Base-by-base conservation (phyloP, 805 yeast genomes). In the Danielia oregonensis region DNA sequence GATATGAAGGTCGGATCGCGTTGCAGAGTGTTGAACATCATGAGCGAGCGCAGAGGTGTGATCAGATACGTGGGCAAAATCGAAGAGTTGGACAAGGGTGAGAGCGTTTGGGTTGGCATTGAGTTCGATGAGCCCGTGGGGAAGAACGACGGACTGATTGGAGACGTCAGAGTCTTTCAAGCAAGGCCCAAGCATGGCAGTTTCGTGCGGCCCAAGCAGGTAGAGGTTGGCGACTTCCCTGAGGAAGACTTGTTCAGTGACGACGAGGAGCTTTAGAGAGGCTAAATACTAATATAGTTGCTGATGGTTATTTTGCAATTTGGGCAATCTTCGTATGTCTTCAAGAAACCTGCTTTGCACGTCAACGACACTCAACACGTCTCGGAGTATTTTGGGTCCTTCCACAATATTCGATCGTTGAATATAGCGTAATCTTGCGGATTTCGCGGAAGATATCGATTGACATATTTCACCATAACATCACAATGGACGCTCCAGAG, bases 81-180 rank as follows among this genome's bases (percentile, higher is more conserved):
- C 1, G 67, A 76, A 0, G 78, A 72, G 25, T 73, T 88, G 31
- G 79, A 77, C 30, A 54, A 54, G 10, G 71, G 67, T 2, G 72
- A 65, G 23, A 46, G 48, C 13, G 45, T 59, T 1, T 91, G 97
- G 96, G 72, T 85, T 19, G 97, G 97, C 0, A 74, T 91, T 3
- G 85, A 81, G 47, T 79, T 88, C 35, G 93, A 85, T 47, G 87
- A 84, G 46, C 91, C 97, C 0, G 72, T 74, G 6, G 97, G 97
- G 4, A 86, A 83, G 55, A 86, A 89, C 51, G 77, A 86, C 51
- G 97, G 97, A 0, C 60, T 76, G 14, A 63, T 87, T 25, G 75
- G 78, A 23, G 88, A 86, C 0, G 54, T 46, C 1, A 49, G 68
- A 23, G 72, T 84, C 43, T 89, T 91, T 52, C 51, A 62, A 4